Evolutionary conservation across 2,329 filamentous ascomycete species (phyloP), one percentile per base, ranked within the genome.

Genomic region (Blastomyces gilchristii): DNA sequence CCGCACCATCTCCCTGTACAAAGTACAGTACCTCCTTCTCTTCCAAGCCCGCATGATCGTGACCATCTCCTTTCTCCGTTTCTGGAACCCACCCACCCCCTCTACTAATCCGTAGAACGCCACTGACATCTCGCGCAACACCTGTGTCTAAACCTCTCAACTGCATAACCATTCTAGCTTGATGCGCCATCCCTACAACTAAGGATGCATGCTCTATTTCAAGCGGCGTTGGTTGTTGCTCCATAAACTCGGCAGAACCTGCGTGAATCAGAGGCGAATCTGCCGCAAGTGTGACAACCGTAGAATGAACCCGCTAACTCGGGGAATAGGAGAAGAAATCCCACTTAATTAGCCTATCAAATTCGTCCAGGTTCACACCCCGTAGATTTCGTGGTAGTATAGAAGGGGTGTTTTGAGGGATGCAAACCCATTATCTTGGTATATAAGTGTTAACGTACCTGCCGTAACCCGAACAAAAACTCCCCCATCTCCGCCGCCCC

Each of bases 51-150:
- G 65, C 69, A n/a, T 68, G 69, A 6, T 68, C 66, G 18, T 68
- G 68, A 5, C 69, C 66, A 54, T 66, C 69, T 31, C 67, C 63
- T 39, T 72, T 72, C 52, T 72, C 77, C 67, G 70, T 73, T 50
- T n/a, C 50, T 14, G 50, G 37, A 31, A 57, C 52, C 50, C 52
- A 62, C 49, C 71, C 75, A 18, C 78, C 79, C 3, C 86, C 86
- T 54, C 81, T 80, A 22, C 88, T 92, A 59, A 94, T 81, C 67
- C 91, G 83, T 66, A 97, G 71, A 53, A 96, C 91, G 2, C 93
- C 93, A 76, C 90, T 96, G 41, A 97, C 90, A 75, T 97, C 93
- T 72, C 83, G 87, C 66, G 93, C 92, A n/a, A 87, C 86, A 0
- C 93, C 93, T 0, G 91, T 96, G 71, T 96, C 91, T 65, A 97